Conservation (phyloP, 768 basidiomycete species). For the Pisolithus sp. region DNA sequence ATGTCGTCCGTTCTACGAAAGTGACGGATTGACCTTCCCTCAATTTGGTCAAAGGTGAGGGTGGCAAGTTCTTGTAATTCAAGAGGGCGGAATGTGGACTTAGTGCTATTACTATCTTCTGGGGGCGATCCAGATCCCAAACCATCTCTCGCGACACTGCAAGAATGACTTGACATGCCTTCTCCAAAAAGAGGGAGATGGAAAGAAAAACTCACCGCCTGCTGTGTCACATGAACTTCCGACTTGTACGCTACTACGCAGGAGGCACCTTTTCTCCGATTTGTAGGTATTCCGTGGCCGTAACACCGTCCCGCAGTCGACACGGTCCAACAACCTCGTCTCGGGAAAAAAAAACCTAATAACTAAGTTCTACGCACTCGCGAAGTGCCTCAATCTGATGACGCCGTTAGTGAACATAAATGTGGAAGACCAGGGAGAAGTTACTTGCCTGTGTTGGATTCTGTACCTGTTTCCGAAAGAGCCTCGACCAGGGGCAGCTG, state of each 20-base stretch:
- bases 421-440: too few species aligned
- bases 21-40: constrained; percentile 3
- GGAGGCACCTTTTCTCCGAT: too few species aligned
- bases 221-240: constrained; percentile 5
- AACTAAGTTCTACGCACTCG: too few species aligned
- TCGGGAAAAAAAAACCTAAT: neutral
- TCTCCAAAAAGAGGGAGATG: too few species aligned
- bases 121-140: constrained; percentile 23
- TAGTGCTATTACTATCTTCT: constrained; percentile 8
- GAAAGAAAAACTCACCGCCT: constrained; percentile 12
- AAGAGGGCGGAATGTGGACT: constrained; percentile 21
- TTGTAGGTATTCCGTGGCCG: neutral
- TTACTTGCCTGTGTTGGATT: too few species aligned
- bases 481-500: too few species aligned
- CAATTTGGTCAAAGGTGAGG: constrained; percentile 12
- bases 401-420: too few species aligned
- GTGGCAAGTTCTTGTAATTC: constrained; percentile 22
- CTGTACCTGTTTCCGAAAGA: too few species aligned
- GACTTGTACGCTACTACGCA: too few species aligned
- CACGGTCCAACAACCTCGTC: neutral
- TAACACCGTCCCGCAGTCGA: constrained; percentile 20
- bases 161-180: constrained; percentile 26
- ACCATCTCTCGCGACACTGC: constrained; percentile 3
- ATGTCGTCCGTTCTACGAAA: constrained; percentile 23
- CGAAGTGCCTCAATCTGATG: too few species aligned